These are phyloP conservation scores for Paramecium sonneborni DNA, from an alignment of 73 alveolate genomes.

Conservation along the genomic window DNA sequence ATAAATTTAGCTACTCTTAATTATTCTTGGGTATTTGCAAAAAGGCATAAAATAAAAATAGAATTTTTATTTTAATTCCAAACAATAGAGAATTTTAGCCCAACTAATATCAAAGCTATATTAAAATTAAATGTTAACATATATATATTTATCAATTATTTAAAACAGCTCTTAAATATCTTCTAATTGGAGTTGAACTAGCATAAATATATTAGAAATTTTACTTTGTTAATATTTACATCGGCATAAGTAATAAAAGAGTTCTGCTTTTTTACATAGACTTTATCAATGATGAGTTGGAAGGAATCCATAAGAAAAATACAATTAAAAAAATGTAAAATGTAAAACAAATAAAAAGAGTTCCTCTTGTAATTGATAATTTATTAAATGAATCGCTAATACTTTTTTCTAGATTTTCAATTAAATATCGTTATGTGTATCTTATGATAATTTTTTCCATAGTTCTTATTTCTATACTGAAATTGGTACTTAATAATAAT, in stretches of 20 bases:
- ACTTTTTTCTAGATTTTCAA: background rate
- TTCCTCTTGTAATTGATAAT: background rate
- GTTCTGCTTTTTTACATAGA: background rate
- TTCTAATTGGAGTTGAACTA: background rate
- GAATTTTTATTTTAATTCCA: too few relatives aligned
- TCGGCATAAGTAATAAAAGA: background rate
- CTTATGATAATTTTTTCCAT: background rate
- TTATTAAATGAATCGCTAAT: background rate
- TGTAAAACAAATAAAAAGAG: background rate
- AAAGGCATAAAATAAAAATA: too few relatives aligned
- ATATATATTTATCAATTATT: background rate
- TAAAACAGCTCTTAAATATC: background rate
- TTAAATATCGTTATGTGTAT: background rate
- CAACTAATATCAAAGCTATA: too few relatives aligned
- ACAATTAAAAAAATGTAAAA: background rate
- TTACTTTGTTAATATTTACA: background rate
- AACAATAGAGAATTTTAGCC: too few relatives aligned
- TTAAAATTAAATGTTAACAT: background rate
- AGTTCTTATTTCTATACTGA: background rate
- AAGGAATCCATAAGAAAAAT: background rate
- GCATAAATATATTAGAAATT: too few relatives aligned
- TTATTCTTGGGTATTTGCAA: too few relatives aligned
- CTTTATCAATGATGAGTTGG: background rate
- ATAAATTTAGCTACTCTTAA: too few relatives aligned
- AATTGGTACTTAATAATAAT: background rate